Base-by-base conservation (phyloP, 768 basidiomycete genomes). In the Hygrocybe coccinea region DNA sequence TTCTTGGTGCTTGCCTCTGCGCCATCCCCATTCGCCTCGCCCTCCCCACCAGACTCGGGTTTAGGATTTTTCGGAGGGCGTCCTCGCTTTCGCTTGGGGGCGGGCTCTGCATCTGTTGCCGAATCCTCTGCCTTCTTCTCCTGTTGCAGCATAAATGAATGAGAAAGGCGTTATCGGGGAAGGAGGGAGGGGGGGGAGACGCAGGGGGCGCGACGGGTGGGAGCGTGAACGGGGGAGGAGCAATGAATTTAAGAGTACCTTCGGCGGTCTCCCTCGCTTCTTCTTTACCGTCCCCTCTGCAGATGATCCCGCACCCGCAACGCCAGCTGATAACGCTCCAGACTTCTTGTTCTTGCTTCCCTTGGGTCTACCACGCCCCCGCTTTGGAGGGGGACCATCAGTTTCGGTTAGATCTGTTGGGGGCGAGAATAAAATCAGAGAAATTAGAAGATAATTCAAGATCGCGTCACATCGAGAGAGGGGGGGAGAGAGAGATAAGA, bases 341-440 rank as follows among this genome's bases (percentile, higher is more conserved):
- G 66, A 56, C 59, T 79, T 79, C 75, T 83, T 78, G 70, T 84
- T 81, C 75, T 89, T 94, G 71, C 88, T 90, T 63, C 92, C 92
- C 70, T 86, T 91, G 58, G 93, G 93, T 61, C 93, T 84, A 52
- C 93, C 93, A 46, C 93, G 81, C 65, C 89, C 84, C 64, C 92
- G 85, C 76, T 91, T 94, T 58, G 67, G 62, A 39, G 81, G 76
- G 44, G 71, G 51, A 54, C 65, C 67, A 19, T 71, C 63, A 56
- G 74, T 67, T 55, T 75, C 71, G 56, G 76, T 66, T 58, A 74
- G 69, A 66, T 74, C 76, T 73, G 65, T 29, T n/a, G 34, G 35
- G 17, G 12, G 33, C 22, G 5, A 55, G 37, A 61, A 56, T 25
- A 37, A 52, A 52, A 53, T 44, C 10, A 24, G 37, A 33, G 35